phyloP scores from a whole-genome alignment of 2,329 filamentous ascomycete genomes.

The Trichoderma sp. region DNA sequence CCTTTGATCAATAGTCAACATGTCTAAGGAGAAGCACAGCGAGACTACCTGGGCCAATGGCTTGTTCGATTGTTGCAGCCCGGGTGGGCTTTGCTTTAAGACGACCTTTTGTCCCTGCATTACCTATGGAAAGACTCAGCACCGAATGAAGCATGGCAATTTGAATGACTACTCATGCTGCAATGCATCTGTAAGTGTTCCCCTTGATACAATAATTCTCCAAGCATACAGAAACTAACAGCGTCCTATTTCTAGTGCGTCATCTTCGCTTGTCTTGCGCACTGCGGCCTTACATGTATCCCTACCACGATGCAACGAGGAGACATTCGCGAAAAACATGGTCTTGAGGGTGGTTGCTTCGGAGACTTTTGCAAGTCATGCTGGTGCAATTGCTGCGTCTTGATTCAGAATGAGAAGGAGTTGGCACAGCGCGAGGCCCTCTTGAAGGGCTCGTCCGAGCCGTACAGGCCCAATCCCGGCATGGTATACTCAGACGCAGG shows the following conservation, averaged over 20 bases:
- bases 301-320: conserved; percentile 45
- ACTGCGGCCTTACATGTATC: conserved; percentile 42
- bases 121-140: conserved; percentile 48
- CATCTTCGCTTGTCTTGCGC: conserved; percentile 40
- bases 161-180: conserved; percentile 45
- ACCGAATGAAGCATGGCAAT: conserved; percentile 40
- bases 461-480: conserved; percentile 22
- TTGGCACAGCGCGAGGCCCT: conserved; percentile 36
- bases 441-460: conserved; percentile 20
- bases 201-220: neutral
- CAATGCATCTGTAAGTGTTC: conserved; percentile 44
- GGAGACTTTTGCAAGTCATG: conserved; percentile 42
- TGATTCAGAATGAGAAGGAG: conserved; percentile 50
- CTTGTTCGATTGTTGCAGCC: conserved; percentile 46
- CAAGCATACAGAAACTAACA: conserved; percentile 7
- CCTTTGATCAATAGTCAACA: neutral
- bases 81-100: conserved; percentile 43
- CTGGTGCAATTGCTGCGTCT: conserved; percentile 45
- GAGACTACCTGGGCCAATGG: conserved; percentile 36
- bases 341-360: conserved; percentile 43
- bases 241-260: conserved; percentile 36
- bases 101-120: conserved; percentile 46
- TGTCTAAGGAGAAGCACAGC: conserved; percentile 34
- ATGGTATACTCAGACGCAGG: conserved; percentile 20
- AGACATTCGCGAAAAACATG: conserved; percentile 44